Percentiles rank a stretch among this genome's conserved stretches.
Conservation (phyloP, 177 flowering plant species). For the Vitis hybrid region DNA sequence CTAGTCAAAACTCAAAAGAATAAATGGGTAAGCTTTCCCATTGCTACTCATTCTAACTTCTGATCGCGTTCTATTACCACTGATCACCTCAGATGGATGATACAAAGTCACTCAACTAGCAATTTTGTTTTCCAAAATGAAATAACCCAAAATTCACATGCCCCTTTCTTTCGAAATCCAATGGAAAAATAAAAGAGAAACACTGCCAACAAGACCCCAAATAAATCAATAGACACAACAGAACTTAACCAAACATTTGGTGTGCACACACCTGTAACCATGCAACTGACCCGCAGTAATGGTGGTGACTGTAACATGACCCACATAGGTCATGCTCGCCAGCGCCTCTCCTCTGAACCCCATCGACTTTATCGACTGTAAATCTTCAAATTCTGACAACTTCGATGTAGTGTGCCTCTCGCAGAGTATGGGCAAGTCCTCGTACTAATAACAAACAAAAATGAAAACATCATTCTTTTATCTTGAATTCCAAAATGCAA, state of each 20-base stretch:
- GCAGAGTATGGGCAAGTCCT: slow-evolving; percentile 91
- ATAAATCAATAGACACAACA: not conserved
- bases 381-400: slow-evolving; percentile 75
- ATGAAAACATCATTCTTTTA: not conserved
- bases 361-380: slow-evolving; percentile 84
- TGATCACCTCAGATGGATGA: too few relatives aligned
- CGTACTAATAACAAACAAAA: slow-evolving; percentile 37
- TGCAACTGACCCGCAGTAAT: slow-evolving; percentile 87
- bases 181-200: too few relatives aligned
- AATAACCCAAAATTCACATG: too few relatives aligned
- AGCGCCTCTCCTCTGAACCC: slow-evolving; percentile 99
- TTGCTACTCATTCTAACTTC: too few relatives aligned
- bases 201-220: too few relatives aligned
- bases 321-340: slow-evolving; percentile 99
- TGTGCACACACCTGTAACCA: slow-evolving; percentile 71
- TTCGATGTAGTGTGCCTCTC: slow-evolving; percentile 98
- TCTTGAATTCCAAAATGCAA: too few relatives aligned
- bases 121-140: too few relatives aligned
- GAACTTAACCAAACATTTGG: not conserved
- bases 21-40: too few relatives aligned
- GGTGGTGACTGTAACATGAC: slow-evolving; percentile 93
- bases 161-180: too few relatives aligned
- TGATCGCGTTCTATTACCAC: too few relatives aligned
- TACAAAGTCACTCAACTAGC: too few relatives aligned
- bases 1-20: too few relatives aligned